A percentile compares a stretch with the other conserved stretches of the same genome.
These are phyloP conservation scores for Nigrospora sphaerica DNA, from an alignment of 2,329 filamentous ascomycete genomes.

Conservation along the genomic window DNA sequence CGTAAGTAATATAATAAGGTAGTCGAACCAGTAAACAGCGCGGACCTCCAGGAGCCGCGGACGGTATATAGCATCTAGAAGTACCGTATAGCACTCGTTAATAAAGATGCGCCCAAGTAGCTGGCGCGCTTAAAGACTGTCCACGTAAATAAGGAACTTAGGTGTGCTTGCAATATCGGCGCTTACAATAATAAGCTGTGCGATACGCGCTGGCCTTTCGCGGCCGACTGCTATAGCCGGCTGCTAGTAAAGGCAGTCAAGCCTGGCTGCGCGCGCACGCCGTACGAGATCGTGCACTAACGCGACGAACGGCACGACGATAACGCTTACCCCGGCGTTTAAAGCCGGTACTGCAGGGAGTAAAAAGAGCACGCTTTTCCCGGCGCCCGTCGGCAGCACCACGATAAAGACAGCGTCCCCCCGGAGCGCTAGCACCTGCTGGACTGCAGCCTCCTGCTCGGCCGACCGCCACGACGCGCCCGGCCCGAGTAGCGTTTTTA, in stretches of 20 bases:
- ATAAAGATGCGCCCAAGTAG: constrained; percentile 1
- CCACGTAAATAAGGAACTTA: background rate
- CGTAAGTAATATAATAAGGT: too few relatives aligned
- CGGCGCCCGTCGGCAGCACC: too few relatives aligned
- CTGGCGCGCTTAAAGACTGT: background rate
- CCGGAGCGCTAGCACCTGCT: too few relatives aligned
- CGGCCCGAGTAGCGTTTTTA: background rate
- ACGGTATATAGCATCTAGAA: too few relatives aligned
- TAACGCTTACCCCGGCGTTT: background rate
- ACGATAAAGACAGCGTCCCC: too few relatives aligned
- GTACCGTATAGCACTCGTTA: too few relatives aligned
- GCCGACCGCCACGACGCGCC: background rate
- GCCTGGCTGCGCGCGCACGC: background rate
- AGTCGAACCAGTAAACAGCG: too few relatives aligned
- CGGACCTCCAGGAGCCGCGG: too few relatives aligned
- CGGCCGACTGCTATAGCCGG: too few relatives aligned
- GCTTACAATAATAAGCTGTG: background rate
- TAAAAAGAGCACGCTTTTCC: constrained; percentile 1
- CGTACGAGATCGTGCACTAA: background rate
- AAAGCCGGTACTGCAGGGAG: background rate
- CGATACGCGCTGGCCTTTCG: background rate
- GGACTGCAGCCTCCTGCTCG: background rate
- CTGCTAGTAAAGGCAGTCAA: background rate
- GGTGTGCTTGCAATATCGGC: background rate
- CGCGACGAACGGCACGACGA: background rate